phyloP scores from a whole-genome alignment of 495 filamentous ascomycete genomes.

The Tuber melanosporum region DNA sequence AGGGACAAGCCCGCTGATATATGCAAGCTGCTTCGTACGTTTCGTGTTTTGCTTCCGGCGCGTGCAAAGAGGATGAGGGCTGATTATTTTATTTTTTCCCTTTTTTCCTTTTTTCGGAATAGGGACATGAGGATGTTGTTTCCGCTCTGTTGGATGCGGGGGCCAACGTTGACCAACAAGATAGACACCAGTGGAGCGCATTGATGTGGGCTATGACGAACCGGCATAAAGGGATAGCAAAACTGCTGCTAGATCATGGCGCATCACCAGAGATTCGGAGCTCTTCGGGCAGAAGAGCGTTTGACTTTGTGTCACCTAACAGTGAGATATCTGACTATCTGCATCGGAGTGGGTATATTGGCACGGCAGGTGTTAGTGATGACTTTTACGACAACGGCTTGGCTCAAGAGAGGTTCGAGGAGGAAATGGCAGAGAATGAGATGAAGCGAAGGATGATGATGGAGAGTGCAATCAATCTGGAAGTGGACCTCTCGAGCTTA shows the following conservation, averaged over 20 bases:
- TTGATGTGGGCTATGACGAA: conserved; percentile 99
- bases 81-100: background rate
- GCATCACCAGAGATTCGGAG: conserved; percentile 95
- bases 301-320: conserved; percentile 88
- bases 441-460: conserved; percentile 98
- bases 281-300: conserved; percentile 85
- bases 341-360: conserved; percentile 79
- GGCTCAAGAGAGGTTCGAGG: conserved; percentile 88
- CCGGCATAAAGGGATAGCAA: conserved; percentile 89
- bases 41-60: conserved; percentile 18
- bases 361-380: conserved; percentile 72
- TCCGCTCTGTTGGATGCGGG: conserved; percentile 74
- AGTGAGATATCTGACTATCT: conserved; percentile 95
- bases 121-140: conserved; percentile 91
- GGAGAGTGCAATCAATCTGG: conserved; percentile 94
- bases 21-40: conserved; percentile 97
- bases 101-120: conserved; percentile 12
- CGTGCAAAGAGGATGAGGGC: conserved; percentile 9
- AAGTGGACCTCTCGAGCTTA: conserved; percentile 92
- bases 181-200: conserved; percentile 93
- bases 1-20: conserved; percentile 88
- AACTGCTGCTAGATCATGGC: conserved; percentile 81
- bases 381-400: conserved; percentile 95
- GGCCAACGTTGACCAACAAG: conserved; percentile 87
- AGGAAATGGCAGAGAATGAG: conserved; percentile 95